Evolutionary conservation across 208 protist species (phyloP), one percentile per base, ranked within the genome.

Genomic region (Strigomonas culicis): DNA sequence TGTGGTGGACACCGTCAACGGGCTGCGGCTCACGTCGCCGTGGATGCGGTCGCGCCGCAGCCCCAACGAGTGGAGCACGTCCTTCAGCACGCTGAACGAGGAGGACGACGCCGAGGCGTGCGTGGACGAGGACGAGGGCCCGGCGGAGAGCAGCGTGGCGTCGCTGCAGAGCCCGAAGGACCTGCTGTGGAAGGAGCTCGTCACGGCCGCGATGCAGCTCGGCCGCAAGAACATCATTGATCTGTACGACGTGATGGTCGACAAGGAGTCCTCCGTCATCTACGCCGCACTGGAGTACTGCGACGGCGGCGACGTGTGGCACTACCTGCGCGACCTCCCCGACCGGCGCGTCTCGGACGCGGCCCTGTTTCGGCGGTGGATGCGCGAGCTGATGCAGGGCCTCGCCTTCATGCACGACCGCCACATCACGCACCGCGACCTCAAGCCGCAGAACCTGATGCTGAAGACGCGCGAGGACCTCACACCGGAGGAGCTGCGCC

Each of bases 251-350:
- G 92, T 99, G 28, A 90, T 99, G 27, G 77, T 98, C 62, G 91
- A 90, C 13, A 80, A 93, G 2, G 57, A 46, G 22, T 68, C 66
- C 32, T 77, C 80, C 8, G 92, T 93, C 34, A 84, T 98, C 3
- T 97, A 94, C 32, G 71, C 99, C 10, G 97, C 97, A 1, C 97
- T 98, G 51, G 97, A 99, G 79, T 98, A 87, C 78, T 84, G 98
- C 44, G 96, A 98, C 8, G 79, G 96, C 19, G 85, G 97, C 21
- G 97, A 99, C 68, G 70, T 99, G 53, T 97, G 97, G 72, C 89
- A 92, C 61, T 99, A 93, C 65, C 66, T 99, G 47, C 74, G 72
- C 0, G 64, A 72, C 46, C 25, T 68, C 21, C 61, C 61, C 3
- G 44, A 58, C 21, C 71, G 34, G 19, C 75, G 70, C 27, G 68